Base-by-base conservation (phyloP, 768 basidiomycete genomes). In the Floccularia luteovirens region DNA sequence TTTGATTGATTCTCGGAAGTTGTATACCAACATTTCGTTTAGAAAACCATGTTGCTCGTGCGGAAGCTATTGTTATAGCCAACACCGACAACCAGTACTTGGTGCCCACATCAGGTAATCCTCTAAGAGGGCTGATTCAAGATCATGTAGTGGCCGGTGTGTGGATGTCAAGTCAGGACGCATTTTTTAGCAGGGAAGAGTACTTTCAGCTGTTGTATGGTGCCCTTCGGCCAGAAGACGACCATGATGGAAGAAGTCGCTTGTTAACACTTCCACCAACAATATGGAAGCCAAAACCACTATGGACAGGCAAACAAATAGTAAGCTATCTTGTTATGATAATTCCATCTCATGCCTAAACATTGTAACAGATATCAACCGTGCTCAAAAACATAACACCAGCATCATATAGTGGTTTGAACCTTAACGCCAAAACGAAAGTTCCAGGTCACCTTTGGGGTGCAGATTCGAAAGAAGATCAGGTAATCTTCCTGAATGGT, bases 241-340 rank as follows among this genome's bases (percentile, higher is more conserved):
- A 86, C 48, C 66, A 69, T 12, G 61, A 71, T 24, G 58, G 67
- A 25, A 70, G 66, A 37, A 75, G 79, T 21, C 77, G 79, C 19
- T 66, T 99, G 35, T 54, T 77, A 38, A 97, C 90, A 4, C 59
- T 98, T 6, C 89, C 93, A 2, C 96, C 96, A 2, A 69, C 93
- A 4, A 83, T 99, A 39, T 91, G 88, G 85, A 90, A 83, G 59
- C 96, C 96, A 0, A 68, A 63, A 46, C 81, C 91, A 1, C 62
- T 94, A 34, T 99, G 96, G 96, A 98, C 94, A 0, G 96, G 96
- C 32, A 99, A 99, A 56, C 96, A 99, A 61, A 80, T 98, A 32
- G 90, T 94, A 52, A 61, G 82, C 57, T 34, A 22, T 16, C 32
- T 42, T n/a, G n/a, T 31, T 36, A 5, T 14, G 14, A 6, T 25